Evolutionary conservation across 306 rosid species (phyloP), one percentile per base, ranked within the genome.

Genomic region (Cicer pinnatifidum): DNA sequence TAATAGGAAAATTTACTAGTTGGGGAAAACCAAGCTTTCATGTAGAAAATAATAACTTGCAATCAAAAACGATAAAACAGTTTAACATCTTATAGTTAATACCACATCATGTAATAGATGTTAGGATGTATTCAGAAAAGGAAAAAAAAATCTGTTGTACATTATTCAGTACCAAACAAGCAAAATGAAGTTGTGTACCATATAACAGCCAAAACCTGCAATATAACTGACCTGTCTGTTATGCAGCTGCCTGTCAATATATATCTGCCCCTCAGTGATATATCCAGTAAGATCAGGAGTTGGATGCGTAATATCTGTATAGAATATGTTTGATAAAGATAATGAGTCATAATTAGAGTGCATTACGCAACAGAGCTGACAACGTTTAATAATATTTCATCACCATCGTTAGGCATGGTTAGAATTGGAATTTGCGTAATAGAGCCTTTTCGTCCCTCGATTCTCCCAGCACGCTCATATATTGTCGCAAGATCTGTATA

Each of bases 271-370:
- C 96, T 95, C 99, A 0, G 99, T 95, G 61, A 95, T 95, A 77
- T 95, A 95, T 80, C 99, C 99, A 1, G 99, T 95, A 82, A 95
- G 99, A 85, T 95, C 99, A 9, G 97, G 99, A 60, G 99, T 95
- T 9, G 99, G 99, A 80, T 95, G 99, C 1, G 99, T 95, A 67
- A 95, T 95, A 85, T 95, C 99, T 95, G 86, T 51, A 65, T 72
- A 84, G 62, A 76, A 81, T 44, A 65, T 23, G 75, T 73, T 82
- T 54, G 50, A 76, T 59, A 33, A 84, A 75, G 39, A 76, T 45
- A 35, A 16, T 33, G 44, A 46, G 23, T 28, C 38, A 40, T 11
- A 52, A 77, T 17, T 62, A 33, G 41, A 72, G 67, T 9, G 47
- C 20, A 47, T 61, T 16, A 76, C 9, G 16, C 17, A 47, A 80